Evolutionary conservation across 140 eudicot species (phyloP).

Genomic region (Bidens hawaiensis): DNA sequence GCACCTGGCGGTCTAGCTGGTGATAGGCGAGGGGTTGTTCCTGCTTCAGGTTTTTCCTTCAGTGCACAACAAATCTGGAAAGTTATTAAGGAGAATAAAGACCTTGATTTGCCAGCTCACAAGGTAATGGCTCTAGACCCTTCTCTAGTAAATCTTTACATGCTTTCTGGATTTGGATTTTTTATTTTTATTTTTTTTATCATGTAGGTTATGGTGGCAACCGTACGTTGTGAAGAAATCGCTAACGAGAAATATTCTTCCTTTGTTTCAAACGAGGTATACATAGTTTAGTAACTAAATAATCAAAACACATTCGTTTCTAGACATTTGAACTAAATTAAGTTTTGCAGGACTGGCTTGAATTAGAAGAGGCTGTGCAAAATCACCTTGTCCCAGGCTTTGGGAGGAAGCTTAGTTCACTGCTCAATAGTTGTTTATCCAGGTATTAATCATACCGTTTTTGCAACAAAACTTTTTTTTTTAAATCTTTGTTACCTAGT

Average conservation of each 20-base stretch:
- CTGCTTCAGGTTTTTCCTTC: conserved; percentile 96
- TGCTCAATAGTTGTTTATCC: conserved; percentile 48
- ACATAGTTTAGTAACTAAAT: not conserved
- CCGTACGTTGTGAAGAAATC: no score
- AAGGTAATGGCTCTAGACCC: conserved; percentile 15
- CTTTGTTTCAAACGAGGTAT: conserved; percentile 69
- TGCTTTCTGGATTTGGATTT: not conserved
- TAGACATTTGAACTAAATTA: conserved; percentile 3
- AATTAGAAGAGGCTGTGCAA: conserved; percentile 70
- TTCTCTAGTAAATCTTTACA: not conserved
- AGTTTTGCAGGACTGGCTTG: conserved; percentile 65
- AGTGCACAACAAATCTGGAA: conserved; percentile 92
- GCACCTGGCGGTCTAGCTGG: conserved; percentile 99
- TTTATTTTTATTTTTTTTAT: conserved; percentile 39
- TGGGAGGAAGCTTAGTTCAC: conserved; percentile 74
- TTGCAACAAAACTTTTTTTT: not conserved
- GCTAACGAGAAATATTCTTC: no score
- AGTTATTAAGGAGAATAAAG: conserved; percentile 86
- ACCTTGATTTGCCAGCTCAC: no score
- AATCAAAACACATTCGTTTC: not conserved
- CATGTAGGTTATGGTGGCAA: no score
- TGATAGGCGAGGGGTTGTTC: conserved; percentile 96
- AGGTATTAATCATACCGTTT: conserved; percentile 31
- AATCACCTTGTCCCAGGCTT: conserved; percentile 59
- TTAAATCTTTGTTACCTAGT: not conserved